phyloP scores from a whole-genome alignment of 208 protist genomes.

The Blastocrithidia nonstop region DNA sequence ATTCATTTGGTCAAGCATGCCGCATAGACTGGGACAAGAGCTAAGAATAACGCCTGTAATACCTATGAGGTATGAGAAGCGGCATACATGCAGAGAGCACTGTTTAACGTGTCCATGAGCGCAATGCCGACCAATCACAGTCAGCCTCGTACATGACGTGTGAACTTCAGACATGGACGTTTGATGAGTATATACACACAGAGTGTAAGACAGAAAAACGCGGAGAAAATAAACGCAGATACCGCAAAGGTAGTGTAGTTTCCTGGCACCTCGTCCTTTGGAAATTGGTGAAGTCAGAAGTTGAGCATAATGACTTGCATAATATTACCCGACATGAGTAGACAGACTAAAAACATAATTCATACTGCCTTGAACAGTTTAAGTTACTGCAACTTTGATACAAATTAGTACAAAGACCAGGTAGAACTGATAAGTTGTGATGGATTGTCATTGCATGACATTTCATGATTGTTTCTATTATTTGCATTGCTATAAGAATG shows the following conservation, averaged over 20 bases:
- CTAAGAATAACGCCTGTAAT: conserved; percentile 59
- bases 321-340: conserved; percentile 56
- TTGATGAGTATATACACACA: conserved; percentile 22
- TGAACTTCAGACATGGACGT: conserved; percentile 45
- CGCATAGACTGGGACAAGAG: conserved; percentile 53
- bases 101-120: conserved; percentile 55
- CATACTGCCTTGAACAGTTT: conserved; percentile 21
- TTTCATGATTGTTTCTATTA: background rate
- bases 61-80: conserved; percentile 64
- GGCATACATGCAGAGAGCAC: conserved; percentile 59
- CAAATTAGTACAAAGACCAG: conserved; percentile 7
- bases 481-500: too few relatives aligned
- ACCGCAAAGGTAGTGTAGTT: conserved; percentile 67
- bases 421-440: conserved; percentile 1
- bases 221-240: conserved; percentile 34
- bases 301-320: conserved; percentile 80
- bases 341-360: conserved; percentile 21
- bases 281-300: conserved; percentile 67
- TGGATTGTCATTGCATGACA: background rate
- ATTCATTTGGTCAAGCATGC: conserved; percentile 61
- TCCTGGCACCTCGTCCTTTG: conserved; percentile 27
- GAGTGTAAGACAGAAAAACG: conserved; percentile 41
- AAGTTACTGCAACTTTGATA: conserved; percentile 10
- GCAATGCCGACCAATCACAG: conserved; percentile 35
- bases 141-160: conserved; percentile 24